These are phyloP conservation scores for Starmerella khaoyaiensis DNA, from an alignment of 805 yeast genomes.

Conservation along the genomic window DNA sequence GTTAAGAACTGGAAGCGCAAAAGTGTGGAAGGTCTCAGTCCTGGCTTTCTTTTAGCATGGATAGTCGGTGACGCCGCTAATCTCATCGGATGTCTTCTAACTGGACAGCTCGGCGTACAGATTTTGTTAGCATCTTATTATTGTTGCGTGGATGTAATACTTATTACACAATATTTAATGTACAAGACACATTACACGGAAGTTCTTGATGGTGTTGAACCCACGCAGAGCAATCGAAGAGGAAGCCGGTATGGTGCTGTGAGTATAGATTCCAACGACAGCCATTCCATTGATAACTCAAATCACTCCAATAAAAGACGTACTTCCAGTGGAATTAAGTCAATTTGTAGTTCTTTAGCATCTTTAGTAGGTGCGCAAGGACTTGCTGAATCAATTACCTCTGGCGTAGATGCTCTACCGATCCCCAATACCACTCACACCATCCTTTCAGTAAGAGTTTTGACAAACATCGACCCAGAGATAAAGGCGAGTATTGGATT, in stretches of 20 bases:
- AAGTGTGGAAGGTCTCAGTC: conserved; percentile 56
- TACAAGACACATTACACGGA: conserved; percentile 31
- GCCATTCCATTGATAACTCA: conserved; percentile 5
- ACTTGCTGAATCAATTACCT: too few species aligned
- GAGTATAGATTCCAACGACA: background rate
- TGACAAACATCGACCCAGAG: too few species aligned
- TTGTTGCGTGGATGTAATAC: conserved; percentile 52
- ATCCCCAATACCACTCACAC: too few species aligned
- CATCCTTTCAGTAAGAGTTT: too few species aligned
- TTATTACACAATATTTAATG: conserved; percentile 59
- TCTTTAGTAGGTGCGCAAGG: too few species aligned
- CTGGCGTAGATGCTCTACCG: too few species aligned
- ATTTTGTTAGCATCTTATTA: conserved; percentile 59
- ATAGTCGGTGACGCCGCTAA: conserved; percentile 49
- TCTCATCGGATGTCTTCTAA: conserved; percentile 57
- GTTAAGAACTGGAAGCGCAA: conserved; percentile 43
- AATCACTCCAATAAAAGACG: conserved; percentile 4
- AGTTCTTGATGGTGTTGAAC: conserved; percentile 7
- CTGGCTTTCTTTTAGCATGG: conserved; percentile 50
- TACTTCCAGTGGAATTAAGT: background rate
- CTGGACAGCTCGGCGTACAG: conserved; percentile 74
- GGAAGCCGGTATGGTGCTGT: background rate
- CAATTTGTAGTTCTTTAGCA: too few species aligned
- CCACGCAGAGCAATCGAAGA: too few species aligned
- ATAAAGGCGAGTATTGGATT: conserved; percentile 30